Conservation (phyloP, 2,329 filamentous ascomycete species). For the Colletotrichum scovillei region DNA sequence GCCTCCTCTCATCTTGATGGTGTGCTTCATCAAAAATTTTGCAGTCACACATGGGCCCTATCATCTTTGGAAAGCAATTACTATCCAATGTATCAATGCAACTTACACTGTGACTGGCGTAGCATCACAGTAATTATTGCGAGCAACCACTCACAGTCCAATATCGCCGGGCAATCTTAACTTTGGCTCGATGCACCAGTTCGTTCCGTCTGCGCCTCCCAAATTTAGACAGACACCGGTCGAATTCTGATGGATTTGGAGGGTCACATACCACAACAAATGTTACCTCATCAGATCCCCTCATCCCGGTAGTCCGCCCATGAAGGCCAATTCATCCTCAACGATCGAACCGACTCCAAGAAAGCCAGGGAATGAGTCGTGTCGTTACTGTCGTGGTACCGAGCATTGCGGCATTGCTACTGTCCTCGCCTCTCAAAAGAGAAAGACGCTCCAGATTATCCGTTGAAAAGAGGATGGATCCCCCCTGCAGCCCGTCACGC, state of each 20-base stretch:
- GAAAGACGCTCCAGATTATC: background rate
- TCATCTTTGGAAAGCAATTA: background rate
- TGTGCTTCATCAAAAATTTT: background rate
- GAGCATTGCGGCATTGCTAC: background rate
- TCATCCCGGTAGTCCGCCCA: background rate
- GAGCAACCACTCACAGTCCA: conserved; percentile 26
- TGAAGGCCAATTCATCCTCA: background rate
- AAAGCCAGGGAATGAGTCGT: background rate
- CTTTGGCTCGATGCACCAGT: background rate
- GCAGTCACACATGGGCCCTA: background rate
- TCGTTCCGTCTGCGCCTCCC: conserved; percentile 23
- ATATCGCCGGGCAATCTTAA: conserved; percentile 25
- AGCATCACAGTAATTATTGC: background rate
- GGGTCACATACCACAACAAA: conserved; percentile 1
- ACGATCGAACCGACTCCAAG: background rate
- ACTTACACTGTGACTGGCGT: background rate
- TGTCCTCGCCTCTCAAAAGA: background rate
- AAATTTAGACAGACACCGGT: conserved; percentile 18
- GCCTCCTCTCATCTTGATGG: background rate
- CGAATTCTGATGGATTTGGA: background rate
- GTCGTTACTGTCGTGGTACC: too few relatives aligned
- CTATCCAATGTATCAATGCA: background rate
- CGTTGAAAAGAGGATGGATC: conserved; percentile 2
- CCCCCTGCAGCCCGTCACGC: conserved; percentile 11
- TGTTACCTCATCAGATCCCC: background rate